Conservation (phyloP, 192 early-diverging fungal species). For the Umbelopsis isabellina region DNA sequence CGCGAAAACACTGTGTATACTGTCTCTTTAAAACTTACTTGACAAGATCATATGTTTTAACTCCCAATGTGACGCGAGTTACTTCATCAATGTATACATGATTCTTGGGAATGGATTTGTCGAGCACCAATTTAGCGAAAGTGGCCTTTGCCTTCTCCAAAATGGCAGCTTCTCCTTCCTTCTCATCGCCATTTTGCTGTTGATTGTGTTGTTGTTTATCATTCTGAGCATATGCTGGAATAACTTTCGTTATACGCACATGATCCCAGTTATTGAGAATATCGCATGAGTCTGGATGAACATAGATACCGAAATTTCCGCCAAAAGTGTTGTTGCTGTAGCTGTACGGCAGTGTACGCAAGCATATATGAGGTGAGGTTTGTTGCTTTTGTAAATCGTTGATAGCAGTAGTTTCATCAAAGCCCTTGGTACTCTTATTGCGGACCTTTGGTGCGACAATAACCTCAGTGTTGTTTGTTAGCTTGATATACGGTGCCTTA, state of each 20-base stretch:
- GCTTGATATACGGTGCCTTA: conserved; percentile 46
- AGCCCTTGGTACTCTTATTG: conserved; percentile 24
- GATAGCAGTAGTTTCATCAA: conserved; percentile 33
- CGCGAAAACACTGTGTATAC: conserved; percentile 1
- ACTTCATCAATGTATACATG: conserved; percentile 51
- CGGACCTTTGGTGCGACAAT: conserved; percentile 75
- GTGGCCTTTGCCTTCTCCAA: conserved; percentile 28
- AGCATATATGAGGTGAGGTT: conserved; percentile 31
- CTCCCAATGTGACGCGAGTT: conserved; percentile 46
- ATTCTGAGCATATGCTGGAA: conserved; percentile 42
- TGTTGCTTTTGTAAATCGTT: conserved; percentile 41
- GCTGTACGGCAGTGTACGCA: conserved; percentile 31
- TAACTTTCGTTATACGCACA: conserved; percentile 47
- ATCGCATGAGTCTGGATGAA: conserved; percentile 48
- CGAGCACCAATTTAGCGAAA: conserved; percentile 41
- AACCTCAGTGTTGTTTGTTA: conserved; percentile 71
- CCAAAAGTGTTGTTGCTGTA: background rate
- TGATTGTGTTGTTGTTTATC: conserved; percentile 12
- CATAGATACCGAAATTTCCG: conserved; percentile 35
- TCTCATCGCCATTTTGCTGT: conserved; percentile 37
- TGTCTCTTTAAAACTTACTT: conserved; percentile 35
- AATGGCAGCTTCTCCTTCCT: conserved; percentile 32
- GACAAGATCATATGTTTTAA: conserved; percentile 53
- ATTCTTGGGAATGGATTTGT: conserved; percentile 36
- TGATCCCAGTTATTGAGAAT: conserved; percentile 28